phyloP scores from a whole-genome alignment of 2,329 filamentous ascomycete species.

The Aspergillus sp. region DNA sequence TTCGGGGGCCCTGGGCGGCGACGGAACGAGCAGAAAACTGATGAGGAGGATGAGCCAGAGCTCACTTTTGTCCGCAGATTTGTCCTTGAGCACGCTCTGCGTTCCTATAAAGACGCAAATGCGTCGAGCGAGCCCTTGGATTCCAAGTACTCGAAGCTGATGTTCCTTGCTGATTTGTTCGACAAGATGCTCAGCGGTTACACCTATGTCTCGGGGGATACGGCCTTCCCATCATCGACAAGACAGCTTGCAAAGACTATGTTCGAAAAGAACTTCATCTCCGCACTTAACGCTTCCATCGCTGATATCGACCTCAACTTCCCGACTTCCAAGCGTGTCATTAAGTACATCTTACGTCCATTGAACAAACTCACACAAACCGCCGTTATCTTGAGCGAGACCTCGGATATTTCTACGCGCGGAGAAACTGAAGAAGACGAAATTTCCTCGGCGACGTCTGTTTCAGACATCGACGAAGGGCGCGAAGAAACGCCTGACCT shows the following conservation, averaged over 20 bases:
- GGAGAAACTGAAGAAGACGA: conserved; percentile 75
- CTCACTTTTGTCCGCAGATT: conserved; percentile 90
- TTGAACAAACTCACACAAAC: conserved; percentile 80
- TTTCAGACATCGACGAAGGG: conserved; percentile 78
- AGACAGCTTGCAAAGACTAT: conserved; percentile 85
- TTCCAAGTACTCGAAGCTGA: conserved; percentile 75
- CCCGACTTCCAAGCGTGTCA: conserved; percentile 81
- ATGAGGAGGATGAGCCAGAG: conserved; percentile 35
- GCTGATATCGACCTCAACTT: conserved; percentile 94
- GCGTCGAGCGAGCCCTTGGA: conserved; percentile 72
- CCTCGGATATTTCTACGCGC: conserved; percentile 61
- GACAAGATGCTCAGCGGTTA: conserved; percentile 81
- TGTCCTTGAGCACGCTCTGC: conserved; percentile 84
- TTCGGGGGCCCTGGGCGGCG: conserved; percentile 52
- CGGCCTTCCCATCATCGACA: conserved; percentile 51
- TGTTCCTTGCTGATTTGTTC: conserved; percentile 85
- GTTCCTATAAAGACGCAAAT: conserved; percentile 82
- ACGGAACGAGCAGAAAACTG: conserved; percentile 35
- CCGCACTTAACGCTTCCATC: conserved; percentile 80
- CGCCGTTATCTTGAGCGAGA: conserved; percentile 75
- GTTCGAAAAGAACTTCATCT: conserved; percentile 96
- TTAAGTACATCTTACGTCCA: conserved; percentile 92
- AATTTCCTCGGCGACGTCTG: conserved; percentile 75
- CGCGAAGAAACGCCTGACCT: conserved; percentile 94
- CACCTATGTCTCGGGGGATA: conserved; percentile 51